phyloP scores from a whole-genome alignment of 352 stramenopile species.

The Phytopythium sindhum region DNA sequence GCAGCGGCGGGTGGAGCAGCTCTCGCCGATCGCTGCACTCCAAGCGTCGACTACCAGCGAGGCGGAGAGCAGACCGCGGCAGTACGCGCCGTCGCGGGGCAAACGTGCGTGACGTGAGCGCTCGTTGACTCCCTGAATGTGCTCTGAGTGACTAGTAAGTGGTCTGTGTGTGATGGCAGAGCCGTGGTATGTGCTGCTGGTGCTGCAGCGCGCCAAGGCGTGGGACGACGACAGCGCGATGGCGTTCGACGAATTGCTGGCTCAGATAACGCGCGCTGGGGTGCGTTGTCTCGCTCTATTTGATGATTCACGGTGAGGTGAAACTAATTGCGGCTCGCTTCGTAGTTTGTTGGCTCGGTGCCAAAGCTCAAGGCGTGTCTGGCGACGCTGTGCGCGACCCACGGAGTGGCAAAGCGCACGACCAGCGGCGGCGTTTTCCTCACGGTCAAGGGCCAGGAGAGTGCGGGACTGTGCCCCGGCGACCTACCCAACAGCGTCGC shows the following conservation, averaged over 20 bases:
- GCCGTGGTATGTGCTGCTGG: constrained; percentile 73
- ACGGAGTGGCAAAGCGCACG: constrained; percentile 53
- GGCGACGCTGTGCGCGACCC: constrained; percentile 44
- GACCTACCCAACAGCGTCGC: constrained; percentile 7
- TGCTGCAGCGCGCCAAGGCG: constrained; percentile 37
- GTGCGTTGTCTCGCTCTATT: constrained; percentile 20
- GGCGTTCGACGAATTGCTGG: constrained; percentile 35
- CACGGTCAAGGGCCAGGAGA: constrained; percentile 47
- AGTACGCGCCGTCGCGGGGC: constrained; percentile 49
- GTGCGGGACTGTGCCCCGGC: constrained; percentile 44
- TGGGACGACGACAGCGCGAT: constrained; percentile 31
- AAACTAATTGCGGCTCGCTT: not conserved
- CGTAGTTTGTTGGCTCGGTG: constrained; percentile 52
- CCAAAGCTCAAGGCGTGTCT: constrained; percentile 57
- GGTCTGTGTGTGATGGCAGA: constrained; percentile 28
- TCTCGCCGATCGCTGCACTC: not conserved
- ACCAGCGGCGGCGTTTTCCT: constrained; percentile 45
- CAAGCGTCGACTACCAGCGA: constrained; percentile 4
- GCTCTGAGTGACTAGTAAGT: not conserved
- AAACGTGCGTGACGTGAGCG: constrained; percentile 43
- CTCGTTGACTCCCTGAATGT: not conserved
- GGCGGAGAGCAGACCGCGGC: constrained; percentile 9
- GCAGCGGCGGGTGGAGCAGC: constrained; percentile 11
- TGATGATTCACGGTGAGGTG: not conserved
- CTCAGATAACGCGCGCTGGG: constrained; percentile 42